Conservation (phyloP, 202 grass and related monocot species). For the Panicum virgatum region DNA sequence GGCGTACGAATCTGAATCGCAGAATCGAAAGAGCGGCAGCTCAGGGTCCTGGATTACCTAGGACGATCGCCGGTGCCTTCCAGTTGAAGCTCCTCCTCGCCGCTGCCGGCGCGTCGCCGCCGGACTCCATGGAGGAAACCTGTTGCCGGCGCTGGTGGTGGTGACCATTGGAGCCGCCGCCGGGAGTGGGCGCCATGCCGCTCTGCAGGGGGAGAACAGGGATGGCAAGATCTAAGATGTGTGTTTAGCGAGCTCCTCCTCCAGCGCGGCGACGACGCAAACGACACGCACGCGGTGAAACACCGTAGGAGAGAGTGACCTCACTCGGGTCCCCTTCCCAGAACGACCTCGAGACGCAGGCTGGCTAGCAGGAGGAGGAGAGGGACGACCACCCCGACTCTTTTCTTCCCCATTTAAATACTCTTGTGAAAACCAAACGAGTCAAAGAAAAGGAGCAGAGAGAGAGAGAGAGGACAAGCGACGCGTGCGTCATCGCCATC, state of each 20-base stretch:
- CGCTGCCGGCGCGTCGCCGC: not conserved
- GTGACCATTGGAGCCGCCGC: constrained; percentile 26
- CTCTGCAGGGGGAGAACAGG: not conserved
- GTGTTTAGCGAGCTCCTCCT: not conserved
- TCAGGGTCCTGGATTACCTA: constrained; percentile 42
- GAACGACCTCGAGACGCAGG: not conserved
- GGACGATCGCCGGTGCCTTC: constrained; percentile 69
- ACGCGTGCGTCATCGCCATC: not conserved
- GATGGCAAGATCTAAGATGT: not conserved
- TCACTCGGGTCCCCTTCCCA: not conserved
- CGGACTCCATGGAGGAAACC: constrained; percentile 30
- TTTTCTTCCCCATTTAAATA: not conserved
- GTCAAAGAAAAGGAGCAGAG: not conserved
- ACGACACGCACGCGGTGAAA: not conserved
- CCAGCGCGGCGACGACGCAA: not conserved
- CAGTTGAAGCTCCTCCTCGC: constrained; percentile 42
- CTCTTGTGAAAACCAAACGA: not conserved
- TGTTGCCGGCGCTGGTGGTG: not conserved
- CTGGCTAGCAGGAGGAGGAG: not conserved
- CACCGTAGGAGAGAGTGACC: not conserved
- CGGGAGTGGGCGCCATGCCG: constrained; percentile 24
- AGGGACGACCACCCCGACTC: not conserved
- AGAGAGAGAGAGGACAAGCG: not conserved
- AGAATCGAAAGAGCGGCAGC: not conserved
- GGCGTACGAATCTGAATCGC: not conserved